A percentile compares a stretch with the other conserved stretches of the same genome.
phyloP scores from a whole-genome alignment of 2,329 filamentous ascomycete genomes.

The Aureobasidium namibiae region DNA sequence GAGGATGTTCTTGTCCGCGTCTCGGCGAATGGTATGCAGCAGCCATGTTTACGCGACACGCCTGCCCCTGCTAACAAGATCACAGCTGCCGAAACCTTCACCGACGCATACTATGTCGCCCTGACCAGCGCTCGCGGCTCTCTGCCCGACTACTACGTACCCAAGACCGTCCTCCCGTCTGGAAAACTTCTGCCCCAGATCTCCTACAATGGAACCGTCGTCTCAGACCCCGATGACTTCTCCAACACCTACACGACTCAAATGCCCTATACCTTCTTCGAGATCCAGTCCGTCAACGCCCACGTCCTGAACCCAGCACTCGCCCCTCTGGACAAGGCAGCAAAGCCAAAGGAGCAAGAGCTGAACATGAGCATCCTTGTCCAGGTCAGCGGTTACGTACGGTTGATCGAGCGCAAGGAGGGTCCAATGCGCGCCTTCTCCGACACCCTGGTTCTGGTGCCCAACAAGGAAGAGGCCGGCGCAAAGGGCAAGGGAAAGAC shows the following conservation, averaged over 20 bases:
- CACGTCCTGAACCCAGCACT: conserved; percentile 62
- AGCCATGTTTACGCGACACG: background rate
- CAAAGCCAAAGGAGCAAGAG: conserved; percentile 31
- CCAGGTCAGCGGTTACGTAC: conserved; percentile 64
- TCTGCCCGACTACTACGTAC: conserved; percentile 64
- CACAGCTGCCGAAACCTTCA: conserved; percentile 59
- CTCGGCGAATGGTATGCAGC: conserved; percentile 13
- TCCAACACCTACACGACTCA: conserved; percentile 61
- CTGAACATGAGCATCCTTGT: conserved; percentile 64
- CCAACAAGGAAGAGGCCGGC: conserved; percentile 35
- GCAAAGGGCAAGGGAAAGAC: conserved; percentile 24
- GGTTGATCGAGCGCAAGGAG: conserved; percentile 53
- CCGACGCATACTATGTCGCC: conserved; percentile 67
- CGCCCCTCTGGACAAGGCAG: conserved; percentile 43
- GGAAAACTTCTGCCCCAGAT: conserved; percentile 55
- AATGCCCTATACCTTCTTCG: conserved; percentile 57
- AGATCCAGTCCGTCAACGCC: conserved; percentile 67
- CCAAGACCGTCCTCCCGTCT: conserved; percentile 46
- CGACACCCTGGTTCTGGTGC: conserved; percentile 73
- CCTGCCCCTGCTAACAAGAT: background rate
- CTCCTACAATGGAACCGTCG: conserved; percentile 66
- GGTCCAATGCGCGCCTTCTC: conserved; percentile 63
- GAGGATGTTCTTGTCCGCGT: conserved; percentile 15
- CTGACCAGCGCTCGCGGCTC: conserved; percentile 52
- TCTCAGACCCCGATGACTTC: conserved; percentile 56